Conservation (phyloP, 805 yeast species). For the Pichia exigua region DNA sequence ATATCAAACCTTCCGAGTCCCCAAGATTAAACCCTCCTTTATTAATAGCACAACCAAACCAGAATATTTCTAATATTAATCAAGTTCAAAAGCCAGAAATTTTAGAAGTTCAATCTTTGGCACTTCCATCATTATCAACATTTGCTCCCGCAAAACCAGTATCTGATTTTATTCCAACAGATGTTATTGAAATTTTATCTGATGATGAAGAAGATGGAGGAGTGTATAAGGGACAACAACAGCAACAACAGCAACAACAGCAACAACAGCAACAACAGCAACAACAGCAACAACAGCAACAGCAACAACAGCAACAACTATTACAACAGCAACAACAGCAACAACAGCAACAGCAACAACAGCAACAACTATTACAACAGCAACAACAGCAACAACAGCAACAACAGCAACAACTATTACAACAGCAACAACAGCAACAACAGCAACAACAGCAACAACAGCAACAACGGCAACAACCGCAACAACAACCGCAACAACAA, state of each 20-base stretch:
- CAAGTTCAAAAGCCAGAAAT: neutral
- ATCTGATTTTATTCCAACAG: neutral
- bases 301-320: neutral
- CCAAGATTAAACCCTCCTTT: neutral
- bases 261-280: neutral
- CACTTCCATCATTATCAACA: neutral
- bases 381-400: neutral
- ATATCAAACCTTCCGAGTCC: neutral
- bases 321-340: neutral
- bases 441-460: neutral
- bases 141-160: neutral
- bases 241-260: neutral
- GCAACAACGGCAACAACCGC: neutral
- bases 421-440: neutral
- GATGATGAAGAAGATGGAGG: constrained; percentile 2
- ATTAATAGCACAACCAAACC: neutral
- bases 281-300: neutral
- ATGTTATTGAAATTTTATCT: constrained; percentile 6
- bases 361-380: neutral
- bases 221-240: neutral
- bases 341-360: neutral
- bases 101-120: neutral
- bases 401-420: neutral
- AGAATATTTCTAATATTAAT: neutral
- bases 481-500: neutral